These are phyloP conservation scores for Guadua angustifolia DNA, from an alignment of 176 grass and related monocot species.

Conservation along the genomic window DNA sequence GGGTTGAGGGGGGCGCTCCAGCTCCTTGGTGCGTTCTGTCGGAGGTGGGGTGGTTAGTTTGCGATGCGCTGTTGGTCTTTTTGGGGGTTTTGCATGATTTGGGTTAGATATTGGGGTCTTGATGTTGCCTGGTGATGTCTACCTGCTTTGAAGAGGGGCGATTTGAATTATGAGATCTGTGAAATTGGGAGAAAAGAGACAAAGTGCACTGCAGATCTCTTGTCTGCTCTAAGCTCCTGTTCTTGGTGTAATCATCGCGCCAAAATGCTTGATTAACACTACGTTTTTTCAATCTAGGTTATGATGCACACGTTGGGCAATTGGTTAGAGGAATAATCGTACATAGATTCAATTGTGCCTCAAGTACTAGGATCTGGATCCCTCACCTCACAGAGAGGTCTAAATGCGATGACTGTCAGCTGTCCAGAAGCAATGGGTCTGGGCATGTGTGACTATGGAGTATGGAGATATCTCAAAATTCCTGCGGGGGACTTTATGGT, in stretches of 20 bases:
- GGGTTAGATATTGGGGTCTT: not conserved
- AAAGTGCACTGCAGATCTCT: not conserved
- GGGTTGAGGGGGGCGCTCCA: not conserved
- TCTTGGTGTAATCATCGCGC: not conserved
- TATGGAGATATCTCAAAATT: not conserved
- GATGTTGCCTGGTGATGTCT: not conserved
- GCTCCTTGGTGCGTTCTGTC: not conserved
- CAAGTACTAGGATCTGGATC: not conserved
- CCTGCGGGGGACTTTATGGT: not conserved
- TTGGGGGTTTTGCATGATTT: not conserved
- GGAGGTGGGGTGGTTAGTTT: not conserved
- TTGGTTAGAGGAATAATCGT: not conserved
- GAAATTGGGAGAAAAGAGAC: not conserved
- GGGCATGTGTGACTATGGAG: not conserved
- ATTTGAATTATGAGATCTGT: not conserved
- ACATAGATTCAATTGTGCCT: not conserved
- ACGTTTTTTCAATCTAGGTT: not conserved
- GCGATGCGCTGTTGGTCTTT: not conserved
- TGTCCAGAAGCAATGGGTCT: not conserved
- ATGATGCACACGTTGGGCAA: not conserved
- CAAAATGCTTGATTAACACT: not conserved
- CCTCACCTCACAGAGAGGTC: not conserved
- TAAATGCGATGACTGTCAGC: not conserved
- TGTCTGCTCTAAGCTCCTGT: not conserved
- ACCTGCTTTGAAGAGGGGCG: not conserved